Evolutionary conservation across 305 asterid species (phyloP).

Genomic region (Salvia sclarea): DNA sequence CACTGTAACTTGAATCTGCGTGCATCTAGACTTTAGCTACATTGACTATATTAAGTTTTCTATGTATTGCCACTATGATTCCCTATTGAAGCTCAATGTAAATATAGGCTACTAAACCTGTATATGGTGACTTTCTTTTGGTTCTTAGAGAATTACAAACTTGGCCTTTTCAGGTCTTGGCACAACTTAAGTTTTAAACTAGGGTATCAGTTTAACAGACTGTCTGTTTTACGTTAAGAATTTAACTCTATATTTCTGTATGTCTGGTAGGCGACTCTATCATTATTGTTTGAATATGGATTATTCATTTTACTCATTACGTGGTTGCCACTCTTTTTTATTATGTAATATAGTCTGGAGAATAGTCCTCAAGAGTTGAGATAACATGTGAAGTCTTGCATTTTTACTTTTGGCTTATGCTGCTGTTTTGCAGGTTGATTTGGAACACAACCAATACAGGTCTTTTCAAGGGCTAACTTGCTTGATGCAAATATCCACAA

Average conservation of each 20-base stretch:
- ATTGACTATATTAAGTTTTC: conserved; percentile 1
- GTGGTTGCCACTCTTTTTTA: conserved; percentile 8
- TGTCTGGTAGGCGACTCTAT: neutral
- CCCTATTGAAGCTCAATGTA: neutral
- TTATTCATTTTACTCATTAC: neutral
- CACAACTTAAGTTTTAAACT: conserved; percentile 5
- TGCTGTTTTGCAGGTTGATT: conserved; percentile 70
- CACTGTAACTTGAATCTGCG: neutral
- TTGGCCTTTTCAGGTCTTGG: neutral
- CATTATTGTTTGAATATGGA: neutral
- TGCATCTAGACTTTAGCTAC: conserved; percentile 10
- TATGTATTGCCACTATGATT: neutral
- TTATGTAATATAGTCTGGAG: neutral
- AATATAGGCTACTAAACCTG: neutral
- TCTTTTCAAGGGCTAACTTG: conserved; percentile 98
- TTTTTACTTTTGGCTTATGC: conserved; percentile 10
- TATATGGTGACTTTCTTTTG: neutral
- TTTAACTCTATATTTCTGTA: neutral
- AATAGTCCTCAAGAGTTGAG: conserved; percentile 10
- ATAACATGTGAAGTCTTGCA: conserved; percentile 5
- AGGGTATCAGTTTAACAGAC: conserved; percentile 4
- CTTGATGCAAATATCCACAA: conserved; percentile 97
- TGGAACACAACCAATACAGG: conserved; percentile 96
- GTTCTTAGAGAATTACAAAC: conserved; percentile 6
- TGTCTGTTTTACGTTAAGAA: neutral